These are phyloP conservation scores for Scalesia atractyloides DNA, from an alignment of 129 eudicot genomes.

Conservation along the genomic window DNA sequence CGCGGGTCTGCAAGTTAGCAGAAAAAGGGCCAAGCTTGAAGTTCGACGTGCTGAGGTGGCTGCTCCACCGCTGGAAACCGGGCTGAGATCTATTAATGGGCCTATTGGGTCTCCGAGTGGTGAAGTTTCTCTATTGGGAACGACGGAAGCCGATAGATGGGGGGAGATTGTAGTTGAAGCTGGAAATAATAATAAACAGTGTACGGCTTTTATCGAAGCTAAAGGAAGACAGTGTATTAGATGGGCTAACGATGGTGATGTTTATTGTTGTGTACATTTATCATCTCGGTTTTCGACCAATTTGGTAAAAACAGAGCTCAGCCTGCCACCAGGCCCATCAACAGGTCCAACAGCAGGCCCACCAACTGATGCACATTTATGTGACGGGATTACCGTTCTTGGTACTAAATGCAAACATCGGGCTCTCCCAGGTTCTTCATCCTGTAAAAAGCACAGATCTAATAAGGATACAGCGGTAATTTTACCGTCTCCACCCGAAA, in stretches of 20 bases:
- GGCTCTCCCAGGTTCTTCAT: constrained; percentile 62
- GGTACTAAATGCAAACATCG: constrained; percentile 97
- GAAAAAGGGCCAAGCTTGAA: constrained; percentile 93
- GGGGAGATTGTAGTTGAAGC: constrained; percentile 67
- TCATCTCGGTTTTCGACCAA: constrained; percentile 52
- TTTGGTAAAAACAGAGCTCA: constrained; percentile 48
- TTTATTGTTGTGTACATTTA: constrained; percentile 92
- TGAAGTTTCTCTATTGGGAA: constrained; percentile 31
- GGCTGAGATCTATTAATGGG: constrained; percentile 44
- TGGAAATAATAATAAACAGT: constrained; percentile 61
- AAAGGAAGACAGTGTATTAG: constrained; percentile 96
- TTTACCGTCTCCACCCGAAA: constrained; percentile 44
- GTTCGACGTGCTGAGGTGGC: constrained; percentile 87
- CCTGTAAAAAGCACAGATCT: constrained; percentile 88
- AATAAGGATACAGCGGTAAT: constrained; percentile 38
- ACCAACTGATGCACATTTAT: constrained; percentile 64
- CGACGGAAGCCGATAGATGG: constrained; percentile 53
- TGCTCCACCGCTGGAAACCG: constrained; percentile 46
- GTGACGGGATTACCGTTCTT: constrained; percentile 89
- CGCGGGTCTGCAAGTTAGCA: constrained; percentile 48
- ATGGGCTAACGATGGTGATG: constrained; percentile 95
- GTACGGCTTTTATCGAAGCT: constrained; percentile 84
- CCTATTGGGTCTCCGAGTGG: constrained; percentile 29
- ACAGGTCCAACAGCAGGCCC: no score
- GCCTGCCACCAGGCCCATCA: constrained; percentile 19